A percentile compares a stretch with the other conserved stretches of the same genome.
Conservation (phyloP, 208 protist genomes). For the Tritrichomonas musculus region DNA sequence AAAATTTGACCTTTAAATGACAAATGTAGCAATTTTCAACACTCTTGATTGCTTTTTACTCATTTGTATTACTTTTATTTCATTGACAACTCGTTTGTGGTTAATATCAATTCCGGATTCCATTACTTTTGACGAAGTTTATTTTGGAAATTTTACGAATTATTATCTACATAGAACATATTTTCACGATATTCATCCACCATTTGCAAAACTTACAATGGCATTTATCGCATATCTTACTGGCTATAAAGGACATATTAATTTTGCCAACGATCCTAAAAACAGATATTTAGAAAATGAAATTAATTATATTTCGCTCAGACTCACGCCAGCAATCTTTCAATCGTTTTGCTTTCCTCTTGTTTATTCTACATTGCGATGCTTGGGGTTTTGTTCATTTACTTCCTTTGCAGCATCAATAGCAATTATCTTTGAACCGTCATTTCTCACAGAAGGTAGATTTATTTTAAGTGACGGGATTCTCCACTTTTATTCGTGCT, state of each 20-base stretch:
- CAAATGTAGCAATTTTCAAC: no score
- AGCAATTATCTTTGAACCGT: background rate
- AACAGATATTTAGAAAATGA: background rate
- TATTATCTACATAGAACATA: background rate
- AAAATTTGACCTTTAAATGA: no score
- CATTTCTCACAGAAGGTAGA: background rate
- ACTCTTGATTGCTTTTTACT: no score
- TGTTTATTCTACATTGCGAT: background rate
- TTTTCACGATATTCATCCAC: slow-evolving; percentile 27
- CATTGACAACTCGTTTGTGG: background rate
- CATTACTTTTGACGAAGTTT: background rate
- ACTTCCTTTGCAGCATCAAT: background rate
- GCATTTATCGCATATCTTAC: background rate
- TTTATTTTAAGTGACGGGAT: background rate
- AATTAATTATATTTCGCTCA: background rate
- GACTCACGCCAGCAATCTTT: background rate
- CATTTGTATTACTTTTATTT: no score
- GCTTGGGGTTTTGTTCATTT: background rate
- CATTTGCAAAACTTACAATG: background rate
- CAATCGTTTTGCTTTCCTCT: background rate
- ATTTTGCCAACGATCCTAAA: background rate
- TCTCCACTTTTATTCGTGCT: background rate
- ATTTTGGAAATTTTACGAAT: slow-evolving; percentile 33
- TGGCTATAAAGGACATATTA: slow-evolving; percentile 4
- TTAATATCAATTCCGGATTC: background rate